Percentiles rank a stretch among this genome's conserved stretches.
These are phyloP conservation scores for Aureobasidium vineae DNA, from an alignment of 2,329 filamentous ascomycete species.

Conservation along the genomic window DNA sequence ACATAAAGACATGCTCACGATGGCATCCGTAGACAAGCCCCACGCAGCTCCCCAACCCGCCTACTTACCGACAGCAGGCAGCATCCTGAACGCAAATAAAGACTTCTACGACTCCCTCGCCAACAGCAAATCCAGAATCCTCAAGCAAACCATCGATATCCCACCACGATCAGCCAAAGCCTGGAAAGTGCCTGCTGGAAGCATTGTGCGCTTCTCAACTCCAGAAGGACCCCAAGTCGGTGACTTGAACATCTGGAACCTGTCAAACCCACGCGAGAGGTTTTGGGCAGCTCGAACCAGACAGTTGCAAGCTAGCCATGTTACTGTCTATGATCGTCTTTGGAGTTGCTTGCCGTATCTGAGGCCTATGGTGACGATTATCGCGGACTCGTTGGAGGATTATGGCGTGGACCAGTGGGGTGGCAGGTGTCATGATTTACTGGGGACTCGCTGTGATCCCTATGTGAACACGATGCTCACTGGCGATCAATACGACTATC, in stretches of 20 bases:
- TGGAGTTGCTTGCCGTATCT: constrained; percentile 79
- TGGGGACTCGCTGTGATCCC: constrained; percentile 77
- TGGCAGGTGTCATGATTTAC: constrained; percentile 70
- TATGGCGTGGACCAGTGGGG: constrained; percentile 51
- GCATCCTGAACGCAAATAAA: constrained; percentile 35
- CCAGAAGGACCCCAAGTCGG: constrained; percentile 77
- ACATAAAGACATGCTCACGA: not conserved
- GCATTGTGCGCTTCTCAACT: constrained; percentile 70
- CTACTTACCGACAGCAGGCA: constrained; percentile 35
- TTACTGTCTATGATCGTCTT: constrained; percentile 67
- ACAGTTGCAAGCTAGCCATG: constrained; percentile 74
- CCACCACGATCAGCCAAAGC: constrained; percentile 72
- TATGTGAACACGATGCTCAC: constrained; percentile 75
- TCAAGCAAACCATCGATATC: constrained; percentile 51
- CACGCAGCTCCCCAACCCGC: constrained; percentile 34
- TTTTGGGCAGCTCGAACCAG: constrained; percentile 80
- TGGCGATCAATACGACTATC: constrained; percentile 71
- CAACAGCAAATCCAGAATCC: constrained; percentile 30
- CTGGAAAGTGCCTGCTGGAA: constrained; percentile 67
- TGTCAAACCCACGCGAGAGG: constrained; percentile 70
- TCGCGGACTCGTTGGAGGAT: constrained; percentile 59
- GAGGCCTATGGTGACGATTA: constrained; percentile 69
- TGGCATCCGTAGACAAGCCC: constrained; percentile 23
- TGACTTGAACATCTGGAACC: constrained; percentile 80
- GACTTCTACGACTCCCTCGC: constrained; percentile 35